These are phyloP conservation scores for Saraca asoca DNA, from an alignment of 331 rosid species.

Conservation along the genomic window DNA sequence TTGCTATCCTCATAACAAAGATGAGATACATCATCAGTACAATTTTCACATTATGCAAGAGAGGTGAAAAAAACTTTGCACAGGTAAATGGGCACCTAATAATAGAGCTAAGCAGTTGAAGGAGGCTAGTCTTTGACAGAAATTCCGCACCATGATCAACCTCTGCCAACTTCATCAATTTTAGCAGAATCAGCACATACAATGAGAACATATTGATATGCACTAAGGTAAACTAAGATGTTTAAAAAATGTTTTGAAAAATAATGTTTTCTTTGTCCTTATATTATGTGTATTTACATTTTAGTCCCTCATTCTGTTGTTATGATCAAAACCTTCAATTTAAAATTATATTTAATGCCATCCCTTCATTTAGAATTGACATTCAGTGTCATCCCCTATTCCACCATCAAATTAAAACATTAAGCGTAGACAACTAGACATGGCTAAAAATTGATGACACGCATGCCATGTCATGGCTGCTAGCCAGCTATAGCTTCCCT, in stretches of 20 bases:
- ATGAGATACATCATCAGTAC: slow-evolving; percentile 23
- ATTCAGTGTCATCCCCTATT: too few species aligned
- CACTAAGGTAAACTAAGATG: slow-evolving; percentile 13
- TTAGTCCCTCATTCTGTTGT: too few species aligned
- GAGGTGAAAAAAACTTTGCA: neutral
- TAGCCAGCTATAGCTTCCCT: too few species aligned
- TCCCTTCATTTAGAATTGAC: too few species aligned
- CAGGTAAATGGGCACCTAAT: slow-evolving; percentile 56
- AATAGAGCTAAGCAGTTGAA: slow-evolving; percentile 71
- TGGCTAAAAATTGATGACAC: too few species aligned
- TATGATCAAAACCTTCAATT: too few species aligned
- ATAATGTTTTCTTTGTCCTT: too few species aligned
- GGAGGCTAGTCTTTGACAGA: slow-evolving; percentile 65
- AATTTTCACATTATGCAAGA: slow-evolving; percentile 16
- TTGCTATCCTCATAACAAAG: slow-evolving; percentile 43
- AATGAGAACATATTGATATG: slow-evolving; percentile 16
- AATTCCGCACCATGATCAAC: slow-evolving; percentile 74
- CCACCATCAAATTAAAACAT: too few species aligned
- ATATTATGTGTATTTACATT: too few species aligned
- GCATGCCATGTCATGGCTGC: too few species aligned
- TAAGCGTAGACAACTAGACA: too few species aligned
- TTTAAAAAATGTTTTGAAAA: neutral
- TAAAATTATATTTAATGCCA: too few species aligned
- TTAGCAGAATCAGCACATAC: slow-evolving; percentile 31
- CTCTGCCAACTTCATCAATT: slow-evolving; percentile 72